Evolutionary conservation across 768 basidiomycete species (phyloP).

Genomic region (Gloeopeniophorella convolvens): DNA sequence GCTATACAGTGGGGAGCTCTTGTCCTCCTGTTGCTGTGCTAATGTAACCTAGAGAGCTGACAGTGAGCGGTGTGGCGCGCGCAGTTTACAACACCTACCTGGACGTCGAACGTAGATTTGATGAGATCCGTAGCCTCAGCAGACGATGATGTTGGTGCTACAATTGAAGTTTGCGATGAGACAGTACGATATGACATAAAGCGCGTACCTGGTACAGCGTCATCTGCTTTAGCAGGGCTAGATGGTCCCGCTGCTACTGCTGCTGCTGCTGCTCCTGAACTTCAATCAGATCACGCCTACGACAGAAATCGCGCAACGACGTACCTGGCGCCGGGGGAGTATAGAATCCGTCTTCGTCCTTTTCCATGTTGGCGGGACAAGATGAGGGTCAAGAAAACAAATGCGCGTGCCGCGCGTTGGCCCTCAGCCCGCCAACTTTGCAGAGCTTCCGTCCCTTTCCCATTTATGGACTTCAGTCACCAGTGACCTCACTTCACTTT

Average conservation of each 20-base stretch:
- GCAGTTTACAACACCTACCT: slow-evolving; percentile 39
- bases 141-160: not conserved
- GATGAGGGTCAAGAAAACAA: not conserved
- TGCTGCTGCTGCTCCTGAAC: not conserved
- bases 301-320: not conserved
- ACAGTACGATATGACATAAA: not conserved
- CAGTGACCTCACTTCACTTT: no score
- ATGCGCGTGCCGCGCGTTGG: not conserved
- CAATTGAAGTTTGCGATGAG: not conserved
- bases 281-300: not conserved
- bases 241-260: not conserved
- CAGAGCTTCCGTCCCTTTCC: no score
- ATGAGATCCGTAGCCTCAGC: slow-evolving; percentile 52
- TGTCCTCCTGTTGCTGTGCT: slow-evolving; percentile 92
- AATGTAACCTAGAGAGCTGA: slow-evolving; percentile 68
- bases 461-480: no score
- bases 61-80: not conserved
- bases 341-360: slow-evolving; percentile 79
- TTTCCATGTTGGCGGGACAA: slow-evolving; percentile 41
- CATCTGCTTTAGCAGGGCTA: not conserved
- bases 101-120: slow-evolving; percentile 77
- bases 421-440: no score
- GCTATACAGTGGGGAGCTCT: slow-evolving; percentile 92
- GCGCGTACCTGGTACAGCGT: slow-evolving; percentile 3
- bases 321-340: slow-evolving; percentile 45